phyloP scores from a whole-genome alignment of 148 eudicot genomes.

The Arctostaphylos glauca region DNA sequence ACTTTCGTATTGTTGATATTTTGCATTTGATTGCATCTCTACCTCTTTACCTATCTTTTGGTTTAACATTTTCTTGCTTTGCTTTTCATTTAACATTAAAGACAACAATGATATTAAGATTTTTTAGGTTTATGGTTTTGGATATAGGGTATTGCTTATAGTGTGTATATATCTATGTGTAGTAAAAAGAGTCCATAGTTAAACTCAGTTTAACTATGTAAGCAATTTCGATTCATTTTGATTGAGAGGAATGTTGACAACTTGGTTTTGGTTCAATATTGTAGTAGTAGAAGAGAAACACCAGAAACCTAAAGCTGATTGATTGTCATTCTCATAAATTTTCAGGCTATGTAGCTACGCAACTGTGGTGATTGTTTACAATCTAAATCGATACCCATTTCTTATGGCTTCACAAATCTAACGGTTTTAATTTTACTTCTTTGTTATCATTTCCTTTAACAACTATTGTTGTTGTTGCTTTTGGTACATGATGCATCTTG shows the following conservation, averaged over 20 bases:
- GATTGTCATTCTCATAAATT: too few relatives aligned
- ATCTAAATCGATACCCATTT: too few relatives aligned
- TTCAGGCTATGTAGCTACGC: too few relatives aligned
- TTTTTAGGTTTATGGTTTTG: too few relatives aligned
- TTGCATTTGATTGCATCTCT: neutral
- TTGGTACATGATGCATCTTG: too few relatives aligned
- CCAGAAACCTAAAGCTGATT: neutral
- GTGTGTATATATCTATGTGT: neutral
- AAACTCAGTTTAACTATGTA: neutral
- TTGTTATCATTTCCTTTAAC: too few relatives aligned
- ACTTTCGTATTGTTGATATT: constrained; percentile 8
- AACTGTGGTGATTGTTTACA: too few relatives aligned
- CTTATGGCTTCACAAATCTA: too few relatives aligned
- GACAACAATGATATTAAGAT: neutral
- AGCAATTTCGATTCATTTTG: neutral
- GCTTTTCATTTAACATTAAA: neutral
- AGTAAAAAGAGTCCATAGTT: neutral
- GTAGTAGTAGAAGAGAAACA: neutral
- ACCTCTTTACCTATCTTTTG: neutral
- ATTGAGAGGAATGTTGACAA: neutral
- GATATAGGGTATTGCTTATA: too few relatives aligned
- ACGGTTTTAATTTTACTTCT: too few relatives aligned
- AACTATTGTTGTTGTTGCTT: too few relatives aligned
- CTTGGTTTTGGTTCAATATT: neutral
- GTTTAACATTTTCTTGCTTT: neutral